A percentile compares a stretch with the other conserved stretches of the same genome.
These are phyloP conservation scores for Musa balbisiana DNA, from an alignment of 202 grass and related monocot species.

Conservation along the genomic window DNA sequence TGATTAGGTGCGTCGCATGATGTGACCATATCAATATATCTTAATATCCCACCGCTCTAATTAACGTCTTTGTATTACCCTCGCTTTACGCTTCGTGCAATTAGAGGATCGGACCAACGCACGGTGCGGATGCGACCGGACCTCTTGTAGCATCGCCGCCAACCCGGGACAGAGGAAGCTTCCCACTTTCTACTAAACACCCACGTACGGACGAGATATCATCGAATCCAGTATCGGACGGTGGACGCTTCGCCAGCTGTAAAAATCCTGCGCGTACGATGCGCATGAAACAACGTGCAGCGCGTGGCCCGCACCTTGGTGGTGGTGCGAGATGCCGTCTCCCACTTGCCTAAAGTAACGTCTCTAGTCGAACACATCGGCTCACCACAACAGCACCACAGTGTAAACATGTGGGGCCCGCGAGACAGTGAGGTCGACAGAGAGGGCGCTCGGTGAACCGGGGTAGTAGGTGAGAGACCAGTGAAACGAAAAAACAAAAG, in stretches of 20 bases:
- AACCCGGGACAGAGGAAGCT: too few relatives aligned
- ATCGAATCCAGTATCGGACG: background rate
- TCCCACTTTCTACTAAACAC: too few relatives aligned
- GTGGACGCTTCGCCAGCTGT: background rate
- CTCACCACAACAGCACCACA: background rate
- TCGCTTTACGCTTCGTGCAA: too few relatives aligned
- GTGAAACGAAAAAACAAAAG: too few relatives aligned
- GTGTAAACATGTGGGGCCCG: background rate
- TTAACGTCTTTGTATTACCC: too few relatives aligned
- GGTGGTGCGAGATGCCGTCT: background rate
- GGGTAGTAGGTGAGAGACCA: too few relatives aligned
- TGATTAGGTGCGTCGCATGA: too few relatives aligned
- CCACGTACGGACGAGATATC: background rate
- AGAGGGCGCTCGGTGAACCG: background rate
- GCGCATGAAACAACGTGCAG: background rate
- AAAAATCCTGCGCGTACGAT: background rate
- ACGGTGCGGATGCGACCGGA: too few relatives aligned
- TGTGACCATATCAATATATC: too few relatives aligned
- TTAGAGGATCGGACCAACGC: too few relatives aligned
- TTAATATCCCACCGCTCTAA: too few relatives aligned
- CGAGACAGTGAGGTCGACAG: background rate
- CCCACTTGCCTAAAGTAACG: background rate
- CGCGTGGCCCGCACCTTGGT: background rate
- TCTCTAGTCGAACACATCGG: accelerated
- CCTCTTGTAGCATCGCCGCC: too few relatives aligned